phyloP scores from a whole-genome alignment of 169 alveolate species.

The Plasmodium knowlesi region DNA sequence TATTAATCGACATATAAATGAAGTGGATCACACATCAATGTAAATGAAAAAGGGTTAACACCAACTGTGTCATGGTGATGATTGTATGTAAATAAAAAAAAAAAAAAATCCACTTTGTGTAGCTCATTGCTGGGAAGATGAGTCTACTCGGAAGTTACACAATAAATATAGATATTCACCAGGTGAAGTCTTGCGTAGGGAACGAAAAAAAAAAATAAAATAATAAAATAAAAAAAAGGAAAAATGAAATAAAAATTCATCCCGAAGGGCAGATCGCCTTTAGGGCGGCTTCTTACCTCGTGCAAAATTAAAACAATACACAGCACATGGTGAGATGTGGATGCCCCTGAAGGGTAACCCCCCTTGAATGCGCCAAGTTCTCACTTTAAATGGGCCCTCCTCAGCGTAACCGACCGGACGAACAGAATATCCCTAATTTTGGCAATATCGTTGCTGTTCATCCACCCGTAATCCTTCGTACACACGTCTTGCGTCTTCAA shows the following conservation, averaged over 20 bases:
- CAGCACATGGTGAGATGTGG: background rate
- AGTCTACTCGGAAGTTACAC: background rate
- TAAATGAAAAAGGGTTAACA: background rate
- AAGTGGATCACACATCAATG: background rate
- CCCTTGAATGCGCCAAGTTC: background rate
- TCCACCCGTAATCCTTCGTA: constrained; percentile 73
- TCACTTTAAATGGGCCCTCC: constrained; percentile 61
- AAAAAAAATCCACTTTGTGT: background rate
- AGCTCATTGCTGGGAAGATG: background rate
- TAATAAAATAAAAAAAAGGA: background rate
- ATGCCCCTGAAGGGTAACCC: background rate
- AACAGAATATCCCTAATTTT: constrained; percentile 59
- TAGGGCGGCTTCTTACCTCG: background rate
- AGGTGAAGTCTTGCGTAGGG: background rate
- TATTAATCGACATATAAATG: background rate
- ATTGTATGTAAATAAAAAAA: background rate
- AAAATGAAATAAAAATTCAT: background rate
- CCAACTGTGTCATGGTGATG: background rate
- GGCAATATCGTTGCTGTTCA: constrained; percentile 49
- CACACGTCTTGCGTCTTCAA: constrained; percentile 55
- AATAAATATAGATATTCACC: background rate
- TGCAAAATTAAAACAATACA: background rate
- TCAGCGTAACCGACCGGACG: constrained; percentile 35
- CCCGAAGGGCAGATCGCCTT: background rate
- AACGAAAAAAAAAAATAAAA: background rate